Conservation (phyloP, 1,139 yeast species). For the Debaryomyces psychrophilus region DNA sequence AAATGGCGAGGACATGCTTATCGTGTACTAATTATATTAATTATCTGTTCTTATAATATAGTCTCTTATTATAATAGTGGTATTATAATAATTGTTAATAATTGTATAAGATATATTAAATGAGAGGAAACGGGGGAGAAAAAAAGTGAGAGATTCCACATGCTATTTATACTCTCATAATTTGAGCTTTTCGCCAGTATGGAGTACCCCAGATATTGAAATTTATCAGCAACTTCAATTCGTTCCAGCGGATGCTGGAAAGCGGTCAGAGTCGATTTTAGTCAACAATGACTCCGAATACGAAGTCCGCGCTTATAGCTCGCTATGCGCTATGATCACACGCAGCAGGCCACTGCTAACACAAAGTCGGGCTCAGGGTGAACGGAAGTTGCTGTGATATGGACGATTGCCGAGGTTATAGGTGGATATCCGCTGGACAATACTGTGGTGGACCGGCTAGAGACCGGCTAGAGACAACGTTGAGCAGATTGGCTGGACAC, state of each 20-base stretch:
- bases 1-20: constrained; percentile 51
- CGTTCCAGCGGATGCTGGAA: constrained; percentile 18
- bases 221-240: constrained; percentile 3
- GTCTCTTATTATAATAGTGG: background rate
- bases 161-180: constrained; percentile 7
- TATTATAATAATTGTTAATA: background rate
- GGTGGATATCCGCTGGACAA: constrained; percentile 1
- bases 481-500: no score
- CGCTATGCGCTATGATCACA: background rate
- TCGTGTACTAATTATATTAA: background rate
- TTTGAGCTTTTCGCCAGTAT: background rate
- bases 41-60: constrained; percentile 1
- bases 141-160: constrained; percentile 2
- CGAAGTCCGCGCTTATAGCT: background rate
- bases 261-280: constrained; percentile 8
- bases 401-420: constrained; percentile 1
- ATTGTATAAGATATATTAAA: constrained; percentile 1
- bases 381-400: background rate
- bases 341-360: background rate
- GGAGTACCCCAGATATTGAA: constrained; percentile 11
- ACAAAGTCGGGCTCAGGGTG: background rate
- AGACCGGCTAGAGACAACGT: no score
- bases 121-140: background rate
- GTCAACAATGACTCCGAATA: constrained; percentile 6
- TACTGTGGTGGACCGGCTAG: background rate